Base-by-base conservation (phyloP, 495 filamentous ascomycete species). In the Penicillium robsamsonii region DNA sequence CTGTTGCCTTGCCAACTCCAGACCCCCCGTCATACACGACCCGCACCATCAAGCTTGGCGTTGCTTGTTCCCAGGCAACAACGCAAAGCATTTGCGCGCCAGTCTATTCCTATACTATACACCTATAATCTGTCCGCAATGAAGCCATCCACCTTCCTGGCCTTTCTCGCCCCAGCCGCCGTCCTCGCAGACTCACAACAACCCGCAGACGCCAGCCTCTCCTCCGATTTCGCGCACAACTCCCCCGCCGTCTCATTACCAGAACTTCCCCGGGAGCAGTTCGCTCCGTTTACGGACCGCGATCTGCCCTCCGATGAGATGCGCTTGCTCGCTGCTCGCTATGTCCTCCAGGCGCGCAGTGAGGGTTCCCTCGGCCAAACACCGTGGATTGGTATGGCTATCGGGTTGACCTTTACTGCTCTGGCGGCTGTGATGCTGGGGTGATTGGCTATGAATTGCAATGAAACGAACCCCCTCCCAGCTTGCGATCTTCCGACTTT, bases 311-410 rank as follows among this genome's bases (percentile, higher is more conserved):
- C 35, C 31, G 53, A 50, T 46, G 51, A 46, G 30, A 20, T 25
- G 53, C 59, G 30, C 52, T 8, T 46, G 52, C n/a, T 54, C 15
- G 22, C 52, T 35, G 31, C 52, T 4, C 33, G 61, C 11, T 50
- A 67, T 52, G 45, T 70, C 10, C 67, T 73, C 40, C 67, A 65
- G 49, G 72, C 66, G 37, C 66, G 75, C 55, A 79, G 73, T 53
- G 76, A 79, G 56, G 76, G 76, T 27, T 72, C 70, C 10, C 63
- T 79, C 0, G 76, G 76, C 22, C 74, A 79, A 54, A 73, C 76
- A 1, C 76, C 76, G 30, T 79, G 76, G 76, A 75, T 76, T 48
- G 76, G 76, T 24, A 77, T 77, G 75, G 76, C 72, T 15, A 75
- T 79, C 47, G 76, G 76, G 25, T 48, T 79, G 48, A 75, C 73